Evolutionary conservation across 2,329 filamentous ascomycete genomes (phyloP), one percentile per base, ranked within the genome.

Genomic region (Xylariaceae sp.): DNA sequence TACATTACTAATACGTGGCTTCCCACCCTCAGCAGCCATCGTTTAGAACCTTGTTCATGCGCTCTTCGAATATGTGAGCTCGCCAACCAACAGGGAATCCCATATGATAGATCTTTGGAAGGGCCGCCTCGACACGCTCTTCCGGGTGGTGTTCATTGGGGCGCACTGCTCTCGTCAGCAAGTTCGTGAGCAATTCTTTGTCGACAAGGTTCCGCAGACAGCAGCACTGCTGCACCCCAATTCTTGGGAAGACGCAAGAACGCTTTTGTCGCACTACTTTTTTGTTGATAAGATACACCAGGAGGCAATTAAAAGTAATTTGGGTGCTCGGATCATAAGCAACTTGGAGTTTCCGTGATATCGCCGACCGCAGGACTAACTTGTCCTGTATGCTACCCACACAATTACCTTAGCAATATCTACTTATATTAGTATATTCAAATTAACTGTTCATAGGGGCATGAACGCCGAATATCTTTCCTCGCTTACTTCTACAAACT

Each of bases 111-210:
- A 32, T 23, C 2, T 18, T 4, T 43, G 40, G 40, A 18, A n/a
- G 6, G 13, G 27, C 10, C 32, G 40, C 21, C 40, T 11, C 8
- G 40, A 43, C 16, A 8, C 32, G 4, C 18, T 43, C n/a, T 32
- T 43, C 27, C 32, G 40, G 40, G 40, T 43, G 27, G 6, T 43
- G 18, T 26, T 32, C 40, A 43, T 43, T 16, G 40, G 40, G 6
- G 40, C 40, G 11, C 40, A 43, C 27, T 43, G 40, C 23, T 43
- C 40, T 23, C 27, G 27, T 3, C 40, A 43, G n/a, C 40, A 43
- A 13, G 18, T 9, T 6, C 16, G 21, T 7, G 10, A 32, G 40
- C 6, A 6, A 10, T 43, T 43, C 18, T 43, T 43, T 16, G 10
- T 32, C 11, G 18, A 43, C 11, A n/a, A 13, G 6, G 10, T 43